Percentiles rank a stretch among this genome's conserved stretches.
Conservation (phyloP, 1,139 yeast species). For the Taphrina sp. region DNA sequence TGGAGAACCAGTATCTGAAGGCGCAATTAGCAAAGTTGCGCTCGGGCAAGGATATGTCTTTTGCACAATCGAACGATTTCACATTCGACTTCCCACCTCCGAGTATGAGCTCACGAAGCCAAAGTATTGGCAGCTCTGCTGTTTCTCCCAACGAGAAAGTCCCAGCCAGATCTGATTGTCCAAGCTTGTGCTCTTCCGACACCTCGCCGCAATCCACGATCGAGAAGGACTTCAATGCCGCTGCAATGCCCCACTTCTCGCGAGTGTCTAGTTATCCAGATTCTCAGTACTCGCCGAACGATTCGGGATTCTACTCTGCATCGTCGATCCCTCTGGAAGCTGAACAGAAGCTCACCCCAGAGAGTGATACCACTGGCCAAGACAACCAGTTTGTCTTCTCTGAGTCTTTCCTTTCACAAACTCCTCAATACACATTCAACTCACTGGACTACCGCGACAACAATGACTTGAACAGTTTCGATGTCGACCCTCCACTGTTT, state of each 20-base stretch:
- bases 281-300: slow-evolving; percentile 1
- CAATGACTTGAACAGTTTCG: slow-evolving; percentile 1
- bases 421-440: neutral
- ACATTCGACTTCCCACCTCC: slow-evolving; percentile 5
- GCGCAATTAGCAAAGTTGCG: slow-evolving; percentile 6
- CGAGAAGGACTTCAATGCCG: slow-evolving; percentile 26
- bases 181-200: slow-evolving; percentile 19
- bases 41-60: neutral
- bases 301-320: slow-evolving; percentile 2
- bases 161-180: slow-evolving; percentile 2
- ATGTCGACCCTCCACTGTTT: slow-evolving; percentile 13
- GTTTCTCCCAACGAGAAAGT: neutral
- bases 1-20: slow-evolving; percentile 15
- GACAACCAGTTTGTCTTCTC: neutral
- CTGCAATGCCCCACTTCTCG: slow-evolving; percentile 20
- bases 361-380: too few species aligned
- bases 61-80: slow-evolving; percentile 12
- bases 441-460: slow-evolving; percentile 7
- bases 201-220: slow-evolving; percentile 16
- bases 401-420: neutral
- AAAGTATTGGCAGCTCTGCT: neutral
- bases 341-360: too few species aligned
- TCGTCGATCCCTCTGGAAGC: too few species aligned
- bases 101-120: slow-evolving; percentile 1
- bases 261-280: slow-evolving; percentile 3